phyloP scores from a whole-genome alignment of 805 yeast species.

The Diddensiella caesifluorescens region DNA sequence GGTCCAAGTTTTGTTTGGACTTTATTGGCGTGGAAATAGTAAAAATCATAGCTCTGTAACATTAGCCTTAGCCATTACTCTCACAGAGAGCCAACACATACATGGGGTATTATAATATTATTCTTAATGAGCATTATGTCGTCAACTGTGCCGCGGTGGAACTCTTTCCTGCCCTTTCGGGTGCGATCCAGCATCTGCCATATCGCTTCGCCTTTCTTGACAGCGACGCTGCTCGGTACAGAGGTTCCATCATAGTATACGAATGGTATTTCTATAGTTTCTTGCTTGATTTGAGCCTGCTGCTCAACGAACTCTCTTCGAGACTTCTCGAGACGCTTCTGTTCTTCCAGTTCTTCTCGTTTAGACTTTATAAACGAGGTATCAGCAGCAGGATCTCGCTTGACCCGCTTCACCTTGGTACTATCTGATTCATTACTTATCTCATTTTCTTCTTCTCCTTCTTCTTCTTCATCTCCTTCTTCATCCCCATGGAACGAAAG shows the following conservation, averaged over 20 bases:
- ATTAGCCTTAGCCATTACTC: too few relatives aligned
- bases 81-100: too few relatives aligned
- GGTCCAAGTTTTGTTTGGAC: too few relatives aligned
- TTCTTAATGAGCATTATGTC: too few relatives aligned
- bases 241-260: constrained; percentile 25
- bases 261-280: constrained; percentile 21
- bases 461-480: constrained; percentile 1
- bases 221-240: constrained; percentile 19
- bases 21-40: too few relatives aligned
- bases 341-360: constrained; percentile 13
- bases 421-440: constrained; percentile 7
- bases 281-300: constrained; percentile 19
- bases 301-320: constrained; percentile 14
- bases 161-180: too few relatives aligned
- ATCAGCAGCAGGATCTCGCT: constrained; percentile 21
- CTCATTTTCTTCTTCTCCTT: constrained; percentile 7
- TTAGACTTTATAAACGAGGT: constrained; percentile 21
- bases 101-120: too few relatives aligned
- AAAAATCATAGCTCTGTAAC: too few relatives aligned
- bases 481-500: constrained; percentile 5
- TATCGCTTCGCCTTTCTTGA: too few relatives aligned
- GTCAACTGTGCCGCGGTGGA: too few relatives aligned
- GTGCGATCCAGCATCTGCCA: too few relatives aligned
- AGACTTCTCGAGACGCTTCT: constrained; percentile 13
- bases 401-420: constrained; percentile 2